Percentiles rank a stretch among this genome's conserved stretches.
These are phyloP conservation scores for Lyophyllum shimeji DNA, from an alignment of 768 basidiomycete genomes.

Conservation along the genomic window DNA sequence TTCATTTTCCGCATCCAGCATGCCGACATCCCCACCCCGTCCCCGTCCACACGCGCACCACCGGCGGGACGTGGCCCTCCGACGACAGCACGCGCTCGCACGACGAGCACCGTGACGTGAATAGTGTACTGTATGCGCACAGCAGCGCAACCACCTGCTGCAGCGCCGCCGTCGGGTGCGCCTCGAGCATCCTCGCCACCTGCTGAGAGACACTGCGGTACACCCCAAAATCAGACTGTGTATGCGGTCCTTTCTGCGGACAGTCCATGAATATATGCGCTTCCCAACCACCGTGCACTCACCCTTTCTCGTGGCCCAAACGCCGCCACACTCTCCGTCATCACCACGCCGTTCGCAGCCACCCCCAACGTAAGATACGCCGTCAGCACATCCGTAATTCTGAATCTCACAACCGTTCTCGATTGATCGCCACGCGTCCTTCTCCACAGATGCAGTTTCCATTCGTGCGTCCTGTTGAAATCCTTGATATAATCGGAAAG, in stretches of 20 bases:
- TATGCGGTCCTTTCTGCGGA: conserved; percentile 64
- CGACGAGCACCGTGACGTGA: conserved; percentile 55
- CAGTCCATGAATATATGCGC: background rate
- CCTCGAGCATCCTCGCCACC: conserved; percentile 57
- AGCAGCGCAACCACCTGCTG: conserved; percentile 53
- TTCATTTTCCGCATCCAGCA: conserved; percentile 26
- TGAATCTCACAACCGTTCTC: conserved; percentile 52
- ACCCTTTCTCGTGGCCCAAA: conserved; percentile 78
- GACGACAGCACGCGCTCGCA: conserved; percentile 68
- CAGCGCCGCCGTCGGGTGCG: conserved; percentile 51
- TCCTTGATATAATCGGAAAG: conserved; percentile 56
- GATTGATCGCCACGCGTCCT: conserved; percentile 31
- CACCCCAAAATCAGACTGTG: conserved; percentile 64
- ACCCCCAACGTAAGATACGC: conserved; percentile 59
- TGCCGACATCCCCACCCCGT: conserved; percentile 54
- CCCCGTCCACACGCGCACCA: conserved; percentile 56
- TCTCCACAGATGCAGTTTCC: conserved; percentile 58
- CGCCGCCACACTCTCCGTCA: conserved; percentile 61
- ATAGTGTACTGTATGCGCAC: conserved; percentile 57
- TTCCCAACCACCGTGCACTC: conserved; percentile 8
- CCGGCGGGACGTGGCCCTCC: conserved; percentile 73
- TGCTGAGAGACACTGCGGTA: conserved; percentile 70
- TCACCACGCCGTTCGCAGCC: conserved; percentile 31
- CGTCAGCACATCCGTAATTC: conserved; percentile 62
- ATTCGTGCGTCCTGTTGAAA: conserved; percentile 48